phyloP scores from a whole-genome alignment of 306 rosid genomes.

The Ormosia emarginata region DNA sequence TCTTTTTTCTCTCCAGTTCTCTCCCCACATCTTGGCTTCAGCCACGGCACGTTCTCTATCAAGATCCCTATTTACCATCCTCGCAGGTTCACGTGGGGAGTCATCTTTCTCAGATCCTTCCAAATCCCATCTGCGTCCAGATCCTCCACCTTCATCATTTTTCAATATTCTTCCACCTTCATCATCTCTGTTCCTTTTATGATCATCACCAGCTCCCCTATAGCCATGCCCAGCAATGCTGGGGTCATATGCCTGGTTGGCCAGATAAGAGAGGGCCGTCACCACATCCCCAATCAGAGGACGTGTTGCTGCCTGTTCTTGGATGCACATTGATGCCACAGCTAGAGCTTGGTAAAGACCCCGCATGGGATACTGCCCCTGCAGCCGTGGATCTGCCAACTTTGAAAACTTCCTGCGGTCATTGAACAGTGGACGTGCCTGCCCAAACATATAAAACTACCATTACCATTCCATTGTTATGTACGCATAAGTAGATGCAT shows the following conservation, averaged over 20 bases:
- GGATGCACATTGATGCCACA: slow-evolving; percentile 95
- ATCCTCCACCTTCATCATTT: slow-evolving; percentile 77
- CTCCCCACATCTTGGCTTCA: slow-evolving; percentile 96
- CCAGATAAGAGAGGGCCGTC: slow-evolving; percentile 84
- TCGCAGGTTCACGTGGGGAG: slow-evolving; percentile 73
- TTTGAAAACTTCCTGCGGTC: slow-evolving; percentile 80
- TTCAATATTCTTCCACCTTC: slow-evolving; percentile 57
- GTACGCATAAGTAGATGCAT: background rate
- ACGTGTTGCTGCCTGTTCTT: slow-evolving; percentile 87
- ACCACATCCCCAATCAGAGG: slow-evolving; percentile 92
- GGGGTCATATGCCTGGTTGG: slow-evolving; percentile 75
- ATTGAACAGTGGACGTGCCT: slow-evolving; percentile 87
- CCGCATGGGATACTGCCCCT: slow-evolving; percentile 86
- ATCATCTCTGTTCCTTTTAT: slow-evolving; percentile 57
- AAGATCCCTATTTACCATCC: slow-evolving; percentile 63
- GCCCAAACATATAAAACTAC: slow-evolving; percentile 23
- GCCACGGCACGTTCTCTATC: slow-evolving; percentile 91
- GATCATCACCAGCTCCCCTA: slow-evolving; percentile 59
- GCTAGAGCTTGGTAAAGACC: slow-evolving; percentile 90
- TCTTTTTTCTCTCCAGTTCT: slow-evolving; percentile 84
- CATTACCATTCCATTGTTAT: background rate
- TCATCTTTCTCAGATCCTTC: slow-evolving; percentile 89
- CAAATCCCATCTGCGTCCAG: slow-evolving; percentile 72
- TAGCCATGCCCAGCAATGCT: slow-evolving; percentile 44
- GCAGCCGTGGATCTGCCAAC: slow-evolving; percentile 76